Base-by-base conservation (phyloP, 257 asterid species). In the Ajuga chamaepitys region DNA sequence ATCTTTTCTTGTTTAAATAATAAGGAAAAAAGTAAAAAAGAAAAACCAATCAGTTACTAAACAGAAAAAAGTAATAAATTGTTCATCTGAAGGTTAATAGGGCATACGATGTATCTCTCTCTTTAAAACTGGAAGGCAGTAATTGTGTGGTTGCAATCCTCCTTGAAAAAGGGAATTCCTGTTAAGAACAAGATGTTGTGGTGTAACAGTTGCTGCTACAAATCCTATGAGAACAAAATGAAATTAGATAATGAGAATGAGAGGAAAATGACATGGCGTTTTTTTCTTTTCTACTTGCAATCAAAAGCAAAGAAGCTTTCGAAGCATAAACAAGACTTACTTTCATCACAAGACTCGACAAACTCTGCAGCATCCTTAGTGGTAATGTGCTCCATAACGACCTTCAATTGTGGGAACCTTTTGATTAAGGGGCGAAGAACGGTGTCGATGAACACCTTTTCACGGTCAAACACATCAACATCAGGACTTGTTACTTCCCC, bases 201-300 rank as follows among this genome's bases (percentile, higher is more conserved):
- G 98, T 37, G 98, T 93, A 78, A 93, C 96, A 4, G 98, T 93
- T 64, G 98, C 98, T 14, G 95, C 98, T 48, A 93, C 87, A 77
- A 58, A 85, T 66, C 98, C 98, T 93, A 26, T 52, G 32, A 73
- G 74, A 45, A 45, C 9, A 40, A 30, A 64, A 8, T 12, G 51
- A 66, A 58, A 54, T 60, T 35, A 72, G 64, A 67, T 63, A 37
- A n/a, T n/a, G n/a, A n/a, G n/a, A n/a, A n/a, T n/a, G n/a, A n/a
- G 10, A 32, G 4, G 17, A 41, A 37, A 16, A 62, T 41, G 38
- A 16, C 38, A 32, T 10, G 16, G 9, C 25, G 12, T 67, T 37
- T 30, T n/a, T 26, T 2, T 2, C 3, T 10, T 28, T 28, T 14
- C 30, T 30, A 8, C 7, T n/a, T 30, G 37, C 42, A 12, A 65